phyloP scores from a whole-genome alignment of 78 protist species.

The Emiliania huxleyi region DNA sequence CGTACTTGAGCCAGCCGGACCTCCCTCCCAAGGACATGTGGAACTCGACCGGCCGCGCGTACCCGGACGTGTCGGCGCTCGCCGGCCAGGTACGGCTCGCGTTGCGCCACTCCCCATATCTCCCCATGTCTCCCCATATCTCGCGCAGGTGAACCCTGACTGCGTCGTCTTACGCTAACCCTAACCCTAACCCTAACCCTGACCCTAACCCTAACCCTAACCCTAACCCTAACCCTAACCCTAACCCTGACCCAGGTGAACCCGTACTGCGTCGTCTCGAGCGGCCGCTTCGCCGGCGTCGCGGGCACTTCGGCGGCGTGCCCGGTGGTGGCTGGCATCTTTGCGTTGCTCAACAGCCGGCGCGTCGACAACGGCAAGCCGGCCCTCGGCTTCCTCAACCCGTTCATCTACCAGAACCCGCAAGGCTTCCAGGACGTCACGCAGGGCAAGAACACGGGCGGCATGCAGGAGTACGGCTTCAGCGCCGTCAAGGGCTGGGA shows the following conservation, averaged over 20 bases:
- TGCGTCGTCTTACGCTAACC: too few species aligned
- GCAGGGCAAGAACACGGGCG: conserved; percentile 49
- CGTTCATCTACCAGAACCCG: conserved; percentile 54
- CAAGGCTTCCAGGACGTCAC: conserved; percentile 54
- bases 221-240: too few species aligned
- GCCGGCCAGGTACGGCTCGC: too few species aligned
- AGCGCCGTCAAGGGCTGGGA: conserved; percentile 64
- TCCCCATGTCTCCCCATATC: too few species aligned
- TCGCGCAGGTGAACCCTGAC: too few species aligned
- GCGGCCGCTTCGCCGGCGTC: neutral
- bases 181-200: too few species aligned
- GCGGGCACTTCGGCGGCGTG: conserved; percentile 65
- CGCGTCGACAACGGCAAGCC: conserved; percentile 30
- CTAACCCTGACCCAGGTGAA: too few species aligned
- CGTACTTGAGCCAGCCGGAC: neutral
- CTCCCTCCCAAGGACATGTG: neutral
- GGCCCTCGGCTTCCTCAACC: conserved; percentile 78
- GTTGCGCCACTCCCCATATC: too few species aligned
- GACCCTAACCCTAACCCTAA: too few species aligned
- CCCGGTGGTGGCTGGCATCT: conserved; percentile 61
- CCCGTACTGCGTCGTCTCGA: neutral
- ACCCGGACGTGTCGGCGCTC: conserved; percentile 50
- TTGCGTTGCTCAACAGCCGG: conserved; percentile 55
- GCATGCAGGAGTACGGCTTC: conserved; percentile 46
- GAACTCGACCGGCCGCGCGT: conserved; percentile 35